Base-by-base conservation (phyloP, 2,329 filamentous ascomycete species). In the Cytospora mali region DNA sequence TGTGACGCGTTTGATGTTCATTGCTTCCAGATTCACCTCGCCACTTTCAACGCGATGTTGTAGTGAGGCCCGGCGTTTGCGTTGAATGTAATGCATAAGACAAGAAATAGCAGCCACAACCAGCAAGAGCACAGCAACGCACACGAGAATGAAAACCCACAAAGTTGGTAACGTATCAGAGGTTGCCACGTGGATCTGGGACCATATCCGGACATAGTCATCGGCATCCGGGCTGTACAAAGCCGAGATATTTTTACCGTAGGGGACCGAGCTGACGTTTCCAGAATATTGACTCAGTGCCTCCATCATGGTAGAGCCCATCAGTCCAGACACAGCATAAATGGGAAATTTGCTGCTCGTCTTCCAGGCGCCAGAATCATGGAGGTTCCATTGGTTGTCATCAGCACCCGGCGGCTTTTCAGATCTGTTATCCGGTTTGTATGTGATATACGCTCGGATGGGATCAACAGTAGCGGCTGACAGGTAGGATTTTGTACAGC, bases 21-120 rank as follows among this genome's bases (percentile, higher is more conserved):
- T 82, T 3, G 87, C 87, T 75, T 97, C 93, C 3, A 97, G 80
- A 71, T 97, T 91, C 23, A 96, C 88, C 68, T 97, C 90, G 58
- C 94, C 93, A 9, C 81, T 82, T 62, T 86, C 81, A 18, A 97
- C 88, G 14, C 93, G 86, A 54, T 85, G 83, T 56, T 86, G 85
- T 13, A 98, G 78, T 1, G 81, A 81, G 27, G 81, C 81, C 10
- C 93, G 86, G 31, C 92, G 86, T 54, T 86, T 83, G 39, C 87
- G 84, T 72, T 96, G 92, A 31, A 95, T 79, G 25, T 88, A 79
- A 69, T 95, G 92, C 90, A 95, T 96, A 58, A 82, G 78, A 48
- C 88, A 72, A 1, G 87, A 95, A 0, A 87, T 92, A 13, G 79
- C 75, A 3, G 83, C 80, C 49, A 96, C 84, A 62, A 96, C 83